Conservation (phyloP, 2,329 filamentous ascomycete species). For the Monosporascus cannonballus region DNA sequence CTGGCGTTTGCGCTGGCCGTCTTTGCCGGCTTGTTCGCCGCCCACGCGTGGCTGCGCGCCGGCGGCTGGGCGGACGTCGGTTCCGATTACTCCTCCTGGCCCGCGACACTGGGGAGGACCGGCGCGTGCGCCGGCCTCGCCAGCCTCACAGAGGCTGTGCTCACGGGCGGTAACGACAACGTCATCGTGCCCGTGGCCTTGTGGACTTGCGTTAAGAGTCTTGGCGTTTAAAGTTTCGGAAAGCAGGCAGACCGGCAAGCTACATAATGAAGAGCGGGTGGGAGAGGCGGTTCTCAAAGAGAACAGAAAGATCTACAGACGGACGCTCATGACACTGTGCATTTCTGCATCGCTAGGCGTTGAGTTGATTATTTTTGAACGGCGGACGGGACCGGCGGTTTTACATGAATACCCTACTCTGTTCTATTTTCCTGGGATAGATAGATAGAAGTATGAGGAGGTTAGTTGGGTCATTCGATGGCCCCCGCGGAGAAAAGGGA, state of each 20-base stretch:
- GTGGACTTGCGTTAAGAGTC: slow-evolving; percentile 83
- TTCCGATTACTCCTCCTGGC: not conserved
- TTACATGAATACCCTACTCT: too few relatives aligned
- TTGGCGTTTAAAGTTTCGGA: slow-evolving; percentile 43
- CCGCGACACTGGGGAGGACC: slow-evolving; percentile 61
- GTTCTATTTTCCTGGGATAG: too few relatives aligned
- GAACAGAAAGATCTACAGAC: too few relatives aligned
- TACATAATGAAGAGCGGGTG: too few relatives aligned
- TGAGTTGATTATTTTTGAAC: too few relatives aligned
- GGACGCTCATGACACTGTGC: too few relatives aligned
- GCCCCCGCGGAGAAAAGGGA: too few relatives aligned
- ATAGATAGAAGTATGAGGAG: too few relatives aligned
- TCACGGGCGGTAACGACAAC: slow-evolving; percentile 97
- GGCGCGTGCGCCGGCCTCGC: slow-evolving; percentile 69
- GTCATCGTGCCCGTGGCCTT: slow-evolving; percentile 90
- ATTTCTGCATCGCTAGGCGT: too few relatives aligned
- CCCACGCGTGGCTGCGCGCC: slow-evolving; percentile 66
- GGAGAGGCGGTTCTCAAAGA: too few relatives aligned
- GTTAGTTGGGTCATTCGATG: too few relatives aligned
- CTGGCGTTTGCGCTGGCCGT: slow-evolving; percentile 79
- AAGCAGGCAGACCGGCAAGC: not conserved
- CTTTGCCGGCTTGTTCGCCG: slow-evolving; percentile 62
- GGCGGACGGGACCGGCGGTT: too few relatives aligned
- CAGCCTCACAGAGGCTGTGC: slow-evolving; percentile 87
- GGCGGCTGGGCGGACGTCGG: slow-evolving; percentile 56